These are phyloP conservation scores for Austroboletus festivus DNA, from an alignment of 768 basidiomycete species.

Conservation along the genomic window DNA sequence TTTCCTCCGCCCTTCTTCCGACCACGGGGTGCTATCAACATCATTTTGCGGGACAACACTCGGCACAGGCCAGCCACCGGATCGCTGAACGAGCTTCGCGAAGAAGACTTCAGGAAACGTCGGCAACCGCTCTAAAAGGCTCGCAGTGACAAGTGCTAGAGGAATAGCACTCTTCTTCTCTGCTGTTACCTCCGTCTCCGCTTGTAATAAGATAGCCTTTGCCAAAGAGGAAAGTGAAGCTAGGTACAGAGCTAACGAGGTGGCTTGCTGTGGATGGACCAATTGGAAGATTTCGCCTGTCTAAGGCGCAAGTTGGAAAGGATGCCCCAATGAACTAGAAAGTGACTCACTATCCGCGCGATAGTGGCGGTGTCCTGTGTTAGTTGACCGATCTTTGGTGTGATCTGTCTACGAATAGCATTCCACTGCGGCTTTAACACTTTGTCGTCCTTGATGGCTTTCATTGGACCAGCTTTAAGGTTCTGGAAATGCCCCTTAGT, in stretches of 20 bases:
- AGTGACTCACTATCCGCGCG: slow-evolving; percentile 54
- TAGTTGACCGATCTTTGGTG: slow-evolving; percentile 83
- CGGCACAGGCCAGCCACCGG: slow-evolving; percentile 87
- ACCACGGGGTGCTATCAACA: slow-evolving; percentile 47
- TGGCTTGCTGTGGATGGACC: slow-evolving; percentile 31
- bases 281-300: slow-evolving; percentile 43
- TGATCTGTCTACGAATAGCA: slow-evolving; percentile 71
- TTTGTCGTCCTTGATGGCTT: slow-evolving; percentile 57
- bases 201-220: slow-evolving; percentile 86
- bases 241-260: slow-evolving; percentile 50
- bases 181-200: slow-evolving; percentile 89
- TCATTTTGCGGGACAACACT: slow-evolving; percentile 53
- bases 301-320: slow-evolving; percentile 25
- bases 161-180: slow-evolving; percentile 84
- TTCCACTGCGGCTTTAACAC: slow-evolving; percentile 60
- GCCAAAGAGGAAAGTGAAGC: slow-evolving; percentile 85
- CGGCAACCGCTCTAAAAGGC: slow-evolving; percentile 57
- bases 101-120: slow-evolving; percentile 75
- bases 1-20: slow-evolving; percentile 40
- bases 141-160: slow-evolving; percentile 67
- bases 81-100: slow-evolving; percentile 79
- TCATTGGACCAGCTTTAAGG: slow-evolving; percentile 65
- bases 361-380: slow-evolving; percentile 68
- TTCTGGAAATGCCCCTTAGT: slow-evolving; percentile 36
- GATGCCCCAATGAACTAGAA: too few relatives aligned